A percentile compares a stretch with the other conserved stretches of the same genome.
phyloP scores from a whole-genome alignment of 495 filamentous ascomycete species.

The Xylaria palmicola region DNA sequence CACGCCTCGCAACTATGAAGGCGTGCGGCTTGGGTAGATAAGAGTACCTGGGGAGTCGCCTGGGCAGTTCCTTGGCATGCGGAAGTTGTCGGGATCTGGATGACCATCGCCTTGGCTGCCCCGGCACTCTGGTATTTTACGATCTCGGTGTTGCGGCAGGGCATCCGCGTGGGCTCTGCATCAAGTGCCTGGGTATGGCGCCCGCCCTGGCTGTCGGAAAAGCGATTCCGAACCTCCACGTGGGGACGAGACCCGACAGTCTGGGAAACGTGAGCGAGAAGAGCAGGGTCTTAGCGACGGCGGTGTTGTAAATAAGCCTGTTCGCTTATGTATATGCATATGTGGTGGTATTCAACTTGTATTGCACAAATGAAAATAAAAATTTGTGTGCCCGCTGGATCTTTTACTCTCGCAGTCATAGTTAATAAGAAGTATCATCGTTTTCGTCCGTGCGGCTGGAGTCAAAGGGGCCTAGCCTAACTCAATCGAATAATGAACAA shows the following conservation, averaged over 20 bases:
- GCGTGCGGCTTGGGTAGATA: too few relatives aligned
- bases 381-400: too few relatives aligned
- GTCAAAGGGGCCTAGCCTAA: too few relatives aligned
- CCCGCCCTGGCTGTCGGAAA: neutral
- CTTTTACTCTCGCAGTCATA: too few relatives aligned
- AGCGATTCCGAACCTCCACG: neutral
- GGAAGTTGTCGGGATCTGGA: neutral
- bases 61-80: neutral
- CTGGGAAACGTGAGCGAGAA: neutral
- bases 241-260: neutral
- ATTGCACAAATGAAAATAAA: too few relatives aligned
- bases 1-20: too few relatives aligned
- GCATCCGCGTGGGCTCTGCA: neutral
- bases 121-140: neutral
- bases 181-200: neutral
- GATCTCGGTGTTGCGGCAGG: neutral
- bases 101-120: neutral
- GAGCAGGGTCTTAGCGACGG: neutral
- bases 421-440: too few relatives aligned
- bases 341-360: too few relatives aligned
- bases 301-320: neutral
- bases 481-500: too few relatives aligned
- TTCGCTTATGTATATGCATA: neutral
- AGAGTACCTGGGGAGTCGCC: too few relatives aligned
- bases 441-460: too few relatives aligned